phyloP scores from a whole-genome alignment of 78 protist species.

The Speleostelium caveatum region DNA sequence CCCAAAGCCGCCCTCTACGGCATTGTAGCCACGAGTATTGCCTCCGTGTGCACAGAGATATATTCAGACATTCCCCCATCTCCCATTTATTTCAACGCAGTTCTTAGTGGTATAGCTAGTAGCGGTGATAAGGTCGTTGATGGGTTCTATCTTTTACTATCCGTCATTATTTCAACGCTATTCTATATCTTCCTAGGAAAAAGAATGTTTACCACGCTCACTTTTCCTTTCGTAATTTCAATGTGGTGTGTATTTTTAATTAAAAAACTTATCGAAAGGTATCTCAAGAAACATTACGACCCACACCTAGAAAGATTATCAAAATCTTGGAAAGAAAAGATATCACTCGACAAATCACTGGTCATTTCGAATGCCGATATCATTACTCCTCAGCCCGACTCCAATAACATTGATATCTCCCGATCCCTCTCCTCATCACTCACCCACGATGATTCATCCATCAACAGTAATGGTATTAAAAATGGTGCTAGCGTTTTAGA shows the following conservation, averaged over 20 bases:
- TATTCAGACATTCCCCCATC: not conserved
- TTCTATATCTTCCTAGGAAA: conserved; percentile 11
- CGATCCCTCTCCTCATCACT: too few species aligned
- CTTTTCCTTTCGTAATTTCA: conserved; percentile 53
- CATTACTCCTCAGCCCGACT: too few species aligned
- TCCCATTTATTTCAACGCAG: conserved; percentile 50
- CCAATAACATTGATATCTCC: too few species aligned
- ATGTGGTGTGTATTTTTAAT: conserved; percentile 6
- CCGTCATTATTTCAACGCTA: conserved; percentile 4
- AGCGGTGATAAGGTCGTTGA: conserved; percentile 15
- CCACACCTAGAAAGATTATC: too few species aligned
- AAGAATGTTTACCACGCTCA: conserved; percentile 22
- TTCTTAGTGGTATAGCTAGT: conserved; percentile 36
- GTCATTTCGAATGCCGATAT: too few species aligned
- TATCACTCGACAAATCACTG: too few species aligned
- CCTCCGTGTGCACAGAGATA: not conserved
- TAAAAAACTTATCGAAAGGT: not conserved
- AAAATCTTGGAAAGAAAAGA: too few species aligned
- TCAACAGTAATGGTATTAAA: too few species aligned
- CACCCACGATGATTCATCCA: too few species aligned
- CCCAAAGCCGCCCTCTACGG: conserved; percentile 42
- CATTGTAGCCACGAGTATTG: conserved; percentile 6
- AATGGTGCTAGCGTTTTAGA: too few species aligned
- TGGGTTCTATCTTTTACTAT: conserved; percentile 3
- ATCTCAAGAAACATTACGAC: too few species aligned